Conservation (phyloP, 106 monocot species). For the Triglochin maritima region DNA sequence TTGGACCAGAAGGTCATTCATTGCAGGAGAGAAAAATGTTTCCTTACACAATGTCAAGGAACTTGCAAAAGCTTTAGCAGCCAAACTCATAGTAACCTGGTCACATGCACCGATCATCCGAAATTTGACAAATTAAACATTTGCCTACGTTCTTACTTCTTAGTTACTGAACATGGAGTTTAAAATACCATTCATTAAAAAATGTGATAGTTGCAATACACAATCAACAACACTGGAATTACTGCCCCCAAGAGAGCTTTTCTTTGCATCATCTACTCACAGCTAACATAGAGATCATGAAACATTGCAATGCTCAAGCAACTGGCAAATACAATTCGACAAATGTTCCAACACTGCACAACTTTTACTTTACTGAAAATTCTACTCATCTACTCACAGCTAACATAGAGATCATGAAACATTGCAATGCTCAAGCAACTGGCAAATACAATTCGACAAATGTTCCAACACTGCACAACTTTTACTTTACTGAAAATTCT, state of each 20-base stretch:
- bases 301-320: neutral
- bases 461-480: too few species aligned
- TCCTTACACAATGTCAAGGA: constrained; percentile 75
- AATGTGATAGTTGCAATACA: neutral
- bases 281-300: neutral
- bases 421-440: neutral
- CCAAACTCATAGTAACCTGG: constrained; percentile 82
- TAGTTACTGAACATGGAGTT: too few species aligned
- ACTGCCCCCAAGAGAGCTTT: too few species aligned
- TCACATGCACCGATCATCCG: neutral
- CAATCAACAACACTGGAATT: neutral
- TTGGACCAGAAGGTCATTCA: constrained; percentile 54
- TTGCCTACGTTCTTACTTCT: too few species aligned
- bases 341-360: too few species aligned
- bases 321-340: too few species aligned
- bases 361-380: too few species aligned
- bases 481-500: too few species aligned
- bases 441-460: too few species aligned
- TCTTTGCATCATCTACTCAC: neutral
- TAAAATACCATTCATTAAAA: too few species aligned
- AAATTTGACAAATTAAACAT: too few species aligned
- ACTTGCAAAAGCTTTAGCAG: constrained; percentile 77
- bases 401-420: neutral
- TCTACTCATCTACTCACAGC: neutral
- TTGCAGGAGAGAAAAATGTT: constrained; percentile 82